A percentile compares a stretch with the other conserved stretches of the same genome.
These are phyloP conservation scores for Cercis canadensis DNA, from an alignment of 306 rosid species.

Conservation along the genomic window DNA sequence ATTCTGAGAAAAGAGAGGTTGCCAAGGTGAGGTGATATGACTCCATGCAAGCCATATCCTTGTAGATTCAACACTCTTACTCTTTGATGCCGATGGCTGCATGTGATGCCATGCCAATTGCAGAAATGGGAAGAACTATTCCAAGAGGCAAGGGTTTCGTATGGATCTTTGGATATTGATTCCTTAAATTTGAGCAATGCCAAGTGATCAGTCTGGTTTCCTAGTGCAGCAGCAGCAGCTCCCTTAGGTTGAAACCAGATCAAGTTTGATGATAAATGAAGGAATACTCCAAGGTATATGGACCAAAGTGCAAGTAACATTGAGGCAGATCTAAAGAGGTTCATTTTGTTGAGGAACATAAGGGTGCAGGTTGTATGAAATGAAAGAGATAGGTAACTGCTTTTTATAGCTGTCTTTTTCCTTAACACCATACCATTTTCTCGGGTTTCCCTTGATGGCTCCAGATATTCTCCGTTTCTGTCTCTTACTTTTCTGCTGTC, in stretches of 20 bases:
- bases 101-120: neutral
- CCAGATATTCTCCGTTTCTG: too few relatives aligned
- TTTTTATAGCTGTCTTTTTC: too few relatives aligned
- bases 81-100: slow-evolving; percentile 16
- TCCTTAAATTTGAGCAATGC: slow-evolving; percentile 35
- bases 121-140: slow-evolving; percentile 33
- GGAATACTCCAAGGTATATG: neutral
- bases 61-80: neutral
- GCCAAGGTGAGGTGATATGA: neutral
- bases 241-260: too few relatives aligned
- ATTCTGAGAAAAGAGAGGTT: neutral
- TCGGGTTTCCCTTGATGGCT: too few relatives aligned
- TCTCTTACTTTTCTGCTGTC: too few relatives aligned
- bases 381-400: too few relatives aligned
- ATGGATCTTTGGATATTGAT: neutral
- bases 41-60: neutral
- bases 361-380: too few relatives aligned
- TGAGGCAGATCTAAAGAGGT: neutral
- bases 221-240: neutral
- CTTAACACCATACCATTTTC: too few relatives aligned
- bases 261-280: too few relatives aligned
- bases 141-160: slow-evolving; percentile 18
- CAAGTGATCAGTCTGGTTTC: slow-evolving; percentile 6
- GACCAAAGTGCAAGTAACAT: neutral
- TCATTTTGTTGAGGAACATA: slow-evolving; percentile 37